A percentile compares a stretch with the other conserved stretches of the same genome.
Conservation (phyloP, 768 basidiomycete species). For the Phanerochaete carnosa region DNA sequence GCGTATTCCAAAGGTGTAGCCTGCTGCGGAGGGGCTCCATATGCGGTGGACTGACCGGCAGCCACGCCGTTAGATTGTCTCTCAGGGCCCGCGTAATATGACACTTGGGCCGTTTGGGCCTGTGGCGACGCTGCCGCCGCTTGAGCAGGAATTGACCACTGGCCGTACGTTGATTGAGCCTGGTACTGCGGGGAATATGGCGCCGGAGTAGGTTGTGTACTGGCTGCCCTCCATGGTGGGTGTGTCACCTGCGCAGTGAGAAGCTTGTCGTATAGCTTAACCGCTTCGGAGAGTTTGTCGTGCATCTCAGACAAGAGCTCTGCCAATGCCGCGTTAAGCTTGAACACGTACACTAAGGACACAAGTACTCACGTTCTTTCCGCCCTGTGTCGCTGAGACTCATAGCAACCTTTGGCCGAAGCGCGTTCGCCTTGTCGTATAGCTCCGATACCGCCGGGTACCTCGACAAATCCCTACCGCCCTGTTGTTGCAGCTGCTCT, state of each 20-base stretch:
- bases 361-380: conserved; percentile 68
- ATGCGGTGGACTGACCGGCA: not conserved
- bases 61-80: conserved; percentile 9
- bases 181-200: conserved; percentile 22
- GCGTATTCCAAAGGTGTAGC: conserved; percentile 11
- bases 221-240: conserved; percentile 51
- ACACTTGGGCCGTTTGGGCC: conserved; percentile 13
- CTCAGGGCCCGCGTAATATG: conserved; percentile 13
- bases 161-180: conserved; percentile 10
- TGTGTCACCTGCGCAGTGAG: conserved; percentile 79
- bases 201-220: conserved; percentile 29
- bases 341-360: not conserved
- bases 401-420: conserved; percentile 80
- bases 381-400: conserved; percentile 80
- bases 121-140: conserved; percentile 9
- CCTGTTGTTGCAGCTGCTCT: conserved; percentile 76
- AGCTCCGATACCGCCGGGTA: conserved; percentile 84
- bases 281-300: conserved; percentile 87
- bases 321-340: conserved; percentile 25
- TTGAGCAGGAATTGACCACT: conserved; percentile 19
- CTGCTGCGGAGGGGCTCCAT: conserved; percentile 6
- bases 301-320: conserved; percentile 94
- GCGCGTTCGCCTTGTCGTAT: conserved; percentile 75
- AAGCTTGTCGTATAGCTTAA: conserved; percentile 86
- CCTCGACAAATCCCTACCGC: conserved; percentile 71